Percentiles rank a stretch among this genome's conserved stretches.
Evolutionary conservation across 2,329 filamentous ascomycete species (phyloP).

Genomic region (Fusarium hainanense): DNA sequence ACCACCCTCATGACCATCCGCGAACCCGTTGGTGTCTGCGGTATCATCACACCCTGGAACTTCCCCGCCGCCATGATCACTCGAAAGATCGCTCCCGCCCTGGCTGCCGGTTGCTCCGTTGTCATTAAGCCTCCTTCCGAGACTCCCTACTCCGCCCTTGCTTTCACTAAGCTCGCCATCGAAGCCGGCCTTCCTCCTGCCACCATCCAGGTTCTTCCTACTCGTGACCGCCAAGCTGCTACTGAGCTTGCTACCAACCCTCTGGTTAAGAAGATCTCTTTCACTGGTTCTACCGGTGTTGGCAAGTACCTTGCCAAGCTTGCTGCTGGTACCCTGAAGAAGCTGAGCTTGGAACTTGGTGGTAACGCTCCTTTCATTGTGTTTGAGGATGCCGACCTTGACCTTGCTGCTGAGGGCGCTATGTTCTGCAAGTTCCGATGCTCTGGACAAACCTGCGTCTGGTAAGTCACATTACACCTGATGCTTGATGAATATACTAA

Average conservation of each 20-base stretch:
- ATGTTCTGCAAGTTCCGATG: slow-evolving; percentile 55
- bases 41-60: slow-evolving; percentile 60
- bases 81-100: slow-evolving; percentile 61
- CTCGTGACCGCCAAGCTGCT: slow-evolving; percentile 46
- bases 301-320: slow-evolving; percentile 70
- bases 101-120: slow-evolving; percentile 83
- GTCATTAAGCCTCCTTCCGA: slow-evolving; percentile 78
- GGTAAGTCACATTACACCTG: slow-evolving; percentile 26
- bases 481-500: background rate
- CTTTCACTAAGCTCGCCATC: slow-evolving; percentile 74
- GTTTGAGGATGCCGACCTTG: slow-evolving; percentile 72
- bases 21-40: slow-evolving; percentile 51
- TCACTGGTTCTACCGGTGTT: slow-evolving; percentile 73
- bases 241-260: slow-evolving; percentile 47
- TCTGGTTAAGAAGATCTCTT: slow-evolving; percentile 68
- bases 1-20: slow-evolving; percentile 78
- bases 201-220: slow-evolving; percentile 47
- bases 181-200: slow-evolving; percentile 75
- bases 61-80: slow-evolving; percentile 48
- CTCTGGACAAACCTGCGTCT: slow-evolving; percentile 74
- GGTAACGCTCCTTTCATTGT: slow-evolving; percentile 76
- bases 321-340: slow-evolving; percentile 73
- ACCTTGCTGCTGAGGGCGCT: slow-evolving; percentile 67
- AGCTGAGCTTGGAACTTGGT: slow-evolving; percentile 74
- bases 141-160: slow-evolving; percentile 79